Evolutionary conservation across 768 basidiomycete genomes (phyloP).

Genomic region (Serendipita sp.): DNA sequence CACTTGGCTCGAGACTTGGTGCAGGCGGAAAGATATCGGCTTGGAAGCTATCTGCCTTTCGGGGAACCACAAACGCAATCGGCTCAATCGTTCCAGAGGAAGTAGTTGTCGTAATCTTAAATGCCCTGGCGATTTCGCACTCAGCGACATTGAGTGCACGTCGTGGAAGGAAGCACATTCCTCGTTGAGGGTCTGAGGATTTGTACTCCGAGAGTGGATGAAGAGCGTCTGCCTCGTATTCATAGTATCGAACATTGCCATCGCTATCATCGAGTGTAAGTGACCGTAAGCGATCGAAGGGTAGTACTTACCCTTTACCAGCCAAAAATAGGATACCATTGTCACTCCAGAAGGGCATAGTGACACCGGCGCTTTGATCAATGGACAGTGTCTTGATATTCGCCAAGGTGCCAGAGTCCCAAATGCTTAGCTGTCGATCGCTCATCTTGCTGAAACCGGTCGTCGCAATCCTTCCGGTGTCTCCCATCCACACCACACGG

Average conservation of each 20-base stretch:
- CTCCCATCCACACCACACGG: conserved; percentile 81
- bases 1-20: conserved; percentile 59
- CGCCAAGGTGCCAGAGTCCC: conserved; percentile 66
- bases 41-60: conserved; percentile 91
- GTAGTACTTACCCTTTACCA: conserved; percentile 58
- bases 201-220: conserved; percentile 69
- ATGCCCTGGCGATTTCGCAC: conserved; percentile 89
- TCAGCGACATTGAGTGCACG: conserved; percentile 76
- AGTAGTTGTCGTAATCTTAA: conserved; percentile 53
- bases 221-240: conserved; percentile 77
- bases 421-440: conserved; percentile 76
- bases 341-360: conserved; percentile 97
- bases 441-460: conserved; percentile 97
- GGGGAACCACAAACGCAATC: conserved; percentile 86
- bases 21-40: conserved; percentile 94
- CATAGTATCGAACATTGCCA: conserved; percentile 95
- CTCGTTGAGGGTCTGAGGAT: conserved; percentile 82
- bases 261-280: conserved; percentile 38
- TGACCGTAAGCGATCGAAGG: neutral
- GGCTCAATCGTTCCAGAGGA: conserved; percentile 50
- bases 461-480: conserved; percentile 72
- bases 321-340: conserved; percentile 84
- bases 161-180: conserved; percentile 91
- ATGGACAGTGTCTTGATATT: conserved; percentile 63
- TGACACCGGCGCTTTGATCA: conserved; percentile 81